Evolutionary conservation across 768 basidiomycete species (phyloP).

Genomic region (Xanthoconium stramineum): DNA sequence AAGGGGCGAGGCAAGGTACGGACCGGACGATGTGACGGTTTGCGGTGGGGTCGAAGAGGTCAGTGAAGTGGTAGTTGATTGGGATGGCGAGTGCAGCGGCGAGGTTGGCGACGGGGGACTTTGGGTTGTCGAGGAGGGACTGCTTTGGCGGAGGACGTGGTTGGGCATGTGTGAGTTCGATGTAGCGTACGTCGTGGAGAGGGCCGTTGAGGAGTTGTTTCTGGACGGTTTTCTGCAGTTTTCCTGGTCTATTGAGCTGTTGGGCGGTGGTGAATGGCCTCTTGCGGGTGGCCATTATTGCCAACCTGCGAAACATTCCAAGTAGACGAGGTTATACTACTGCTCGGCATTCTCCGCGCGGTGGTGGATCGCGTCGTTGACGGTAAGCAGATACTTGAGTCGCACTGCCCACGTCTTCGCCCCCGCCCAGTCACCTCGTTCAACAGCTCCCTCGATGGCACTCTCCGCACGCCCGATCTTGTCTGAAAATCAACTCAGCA

Average conservation of each 20-base stretch:
- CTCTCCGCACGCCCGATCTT: constrained; percentile 46
- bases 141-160: constrained; percentile 24
- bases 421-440: constrained; percentile 47
- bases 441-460: constrained; percentile 50
- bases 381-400: constrained; percentile 70
- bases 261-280: constrained; percentile 2
- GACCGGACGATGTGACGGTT: constrained; percentile 22
- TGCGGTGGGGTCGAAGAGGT: constrained; percentile 12
- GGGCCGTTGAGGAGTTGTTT: constrained; percentile 24
- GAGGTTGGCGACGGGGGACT: constrained; percentile 49
- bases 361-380: constrained; percentile 37
- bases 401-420: constrained; percentile 62
- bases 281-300: constrained; percentile 9
- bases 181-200: constrained; percentile 35
- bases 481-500: constrained; percentile 35
- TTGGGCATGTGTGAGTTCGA: constrained; percentile 25
- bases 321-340: not conserved
- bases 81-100: constrained; percentile 12
- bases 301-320: not conserved
- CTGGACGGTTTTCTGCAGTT: constrained; percentile 12
- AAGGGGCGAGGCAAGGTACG: not conserved
- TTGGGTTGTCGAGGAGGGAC: constrained; percentile 43
- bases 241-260: constrained; percentile 9
- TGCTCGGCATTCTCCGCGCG: constrained; percentile 24
- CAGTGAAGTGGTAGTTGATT: constrained; percentile 14